phyloP scores from a whole-genome alignment of 805 yeast species.

The Saccharomyces cerevisiae region DNA sequence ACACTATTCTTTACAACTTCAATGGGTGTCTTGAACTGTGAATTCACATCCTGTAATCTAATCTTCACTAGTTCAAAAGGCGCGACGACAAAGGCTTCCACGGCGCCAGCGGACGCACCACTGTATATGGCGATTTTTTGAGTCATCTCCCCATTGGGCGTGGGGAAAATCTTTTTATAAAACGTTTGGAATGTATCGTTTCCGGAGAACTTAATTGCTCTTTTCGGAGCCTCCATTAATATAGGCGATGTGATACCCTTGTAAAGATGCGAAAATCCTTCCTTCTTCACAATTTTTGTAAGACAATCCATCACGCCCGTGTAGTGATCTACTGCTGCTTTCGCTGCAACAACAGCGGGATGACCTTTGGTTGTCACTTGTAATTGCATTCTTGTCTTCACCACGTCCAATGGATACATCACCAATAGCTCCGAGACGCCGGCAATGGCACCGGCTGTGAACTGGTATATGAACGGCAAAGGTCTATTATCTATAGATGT shows the following conservation, averaged over 20 bases:
- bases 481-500: conserved; percentile 29
- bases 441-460: conserved; percentile 87
- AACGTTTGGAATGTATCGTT: conserved; percentile 93
- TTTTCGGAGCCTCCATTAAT: conserved; percentile 97
- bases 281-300: conserved; percentile 72
- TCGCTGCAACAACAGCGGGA: conserved; percentile 25
- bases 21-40: conserved; percentile 74
- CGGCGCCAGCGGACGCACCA: conserved; percentile 98
- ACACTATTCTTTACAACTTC: conserved; percentile 74
- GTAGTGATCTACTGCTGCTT: conserved; percentile 42
- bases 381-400: conserved; percentile 91
- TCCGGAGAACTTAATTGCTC: conserved; percentile 97
- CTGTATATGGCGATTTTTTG: conserved; percentile 83
- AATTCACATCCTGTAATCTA: conserved; percentile 80
- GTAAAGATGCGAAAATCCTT: conserved; percentile 77
- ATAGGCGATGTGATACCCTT: conserved; percentile 95
- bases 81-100: conserved; percentile 92
- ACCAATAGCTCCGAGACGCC: conserved; percentile 93
- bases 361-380: conserved; percentile 38
- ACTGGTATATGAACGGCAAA: conserved; percentile 89
- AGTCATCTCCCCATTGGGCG: conserved; percentile 43
- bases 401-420: conserved; percentile 95
- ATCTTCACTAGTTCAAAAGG: conserved; percentile 96
- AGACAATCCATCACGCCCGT: conserved; percentile 79
- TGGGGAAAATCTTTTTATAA: conserved; percentile 64